Evolutionary conservation across 352 stramenopile species (phyloP).

Genomic region (Globisporangium spinosum): DNA sequence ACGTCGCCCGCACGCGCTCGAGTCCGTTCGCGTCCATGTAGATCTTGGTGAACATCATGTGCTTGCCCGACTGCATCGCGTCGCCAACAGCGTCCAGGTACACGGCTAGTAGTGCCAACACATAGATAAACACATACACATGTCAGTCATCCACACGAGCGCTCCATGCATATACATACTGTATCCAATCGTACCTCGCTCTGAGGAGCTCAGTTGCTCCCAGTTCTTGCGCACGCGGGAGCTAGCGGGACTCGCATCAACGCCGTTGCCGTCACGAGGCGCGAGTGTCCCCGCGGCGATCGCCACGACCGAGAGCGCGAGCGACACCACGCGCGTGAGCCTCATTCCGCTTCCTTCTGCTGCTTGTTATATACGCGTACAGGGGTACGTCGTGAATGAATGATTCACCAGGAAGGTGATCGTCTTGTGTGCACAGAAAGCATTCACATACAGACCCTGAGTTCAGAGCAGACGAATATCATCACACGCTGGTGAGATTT

Average conservation of each 20-base stretch:
- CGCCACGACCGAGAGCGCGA: slow-evolving; percentile 3
- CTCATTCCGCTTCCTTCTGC: neutral
- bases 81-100: slow-evolving; percentile 49
- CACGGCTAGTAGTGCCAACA: slow-evolving; percentile 18
- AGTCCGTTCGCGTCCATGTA: slow-evolving; percentile 45
- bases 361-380: neutral
- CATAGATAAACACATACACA: neutral
- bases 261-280: neutral
- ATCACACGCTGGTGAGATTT: neutral
- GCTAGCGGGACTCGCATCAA: slow-evolving; percentile 1
- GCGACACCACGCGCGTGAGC: slow-evolving; percentile 7
- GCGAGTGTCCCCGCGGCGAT: neutral
- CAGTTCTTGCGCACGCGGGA: slow-evolving; percentile 20
- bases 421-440: neutral
- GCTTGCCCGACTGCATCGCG: slow-evolving; percentile 46
- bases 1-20: slow-evolving; percentile 38
- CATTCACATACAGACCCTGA: neutral
- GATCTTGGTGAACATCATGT: slow-evolving; percentile 53
- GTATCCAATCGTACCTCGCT: slow-evolving; percentile 9
- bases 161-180: neutral
- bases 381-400: neutral
- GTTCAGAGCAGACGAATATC: neutral
- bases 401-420: neutral
- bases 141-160: neutral
- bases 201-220: slow-evolving; percentile 13